Evolutionary conservation across 2,329 filamentous ascomycete species (phyloP).

Genomic region (Penicillium sumatraense): DNA sequence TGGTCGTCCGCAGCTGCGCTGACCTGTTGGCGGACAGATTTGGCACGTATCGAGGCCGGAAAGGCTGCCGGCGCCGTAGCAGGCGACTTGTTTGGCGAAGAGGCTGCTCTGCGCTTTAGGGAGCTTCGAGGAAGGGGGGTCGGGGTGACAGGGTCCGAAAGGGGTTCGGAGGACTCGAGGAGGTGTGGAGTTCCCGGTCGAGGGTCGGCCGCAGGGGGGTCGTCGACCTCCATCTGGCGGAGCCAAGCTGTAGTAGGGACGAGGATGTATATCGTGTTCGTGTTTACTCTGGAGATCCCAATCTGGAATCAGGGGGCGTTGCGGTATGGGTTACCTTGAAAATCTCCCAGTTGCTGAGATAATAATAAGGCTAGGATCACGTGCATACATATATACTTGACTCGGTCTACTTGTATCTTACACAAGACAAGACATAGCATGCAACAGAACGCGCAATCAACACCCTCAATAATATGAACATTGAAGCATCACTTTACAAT

Average conservation of each 20-base stretch:
- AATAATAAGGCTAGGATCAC: no score
- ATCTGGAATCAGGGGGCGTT: no score
- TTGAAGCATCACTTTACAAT: not conserved
- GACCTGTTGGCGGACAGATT: not conserved
- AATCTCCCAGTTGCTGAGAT: no score
- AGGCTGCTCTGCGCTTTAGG: not conserved
- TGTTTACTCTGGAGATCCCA: no score
- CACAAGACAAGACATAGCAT: not conserved
- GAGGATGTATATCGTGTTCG: no score
- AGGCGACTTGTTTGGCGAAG: not conserved
- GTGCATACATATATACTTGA: not conserved
- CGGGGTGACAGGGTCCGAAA: not conserved
- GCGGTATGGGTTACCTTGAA: no score
- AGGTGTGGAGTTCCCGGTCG: not conserved
- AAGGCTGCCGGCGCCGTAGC: not conserved
- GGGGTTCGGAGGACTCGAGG: not conserved
- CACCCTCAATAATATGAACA: not conserved
- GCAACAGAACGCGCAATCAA: no score
- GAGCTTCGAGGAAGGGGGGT: conserved; percentile 1
- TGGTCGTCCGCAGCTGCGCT: conserved; percentile 2
- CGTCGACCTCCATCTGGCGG: not conserved
- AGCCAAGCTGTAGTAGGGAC: not conserved
- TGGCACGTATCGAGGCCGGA: not conserved
- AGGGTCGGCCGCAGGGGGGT: not conserved
- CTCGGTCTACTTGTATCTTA: not conserved